phyloP scores from a whole-genome alignment of 2,329 filamentous ascomycete species.

The Penicillium sp. region DNA sequence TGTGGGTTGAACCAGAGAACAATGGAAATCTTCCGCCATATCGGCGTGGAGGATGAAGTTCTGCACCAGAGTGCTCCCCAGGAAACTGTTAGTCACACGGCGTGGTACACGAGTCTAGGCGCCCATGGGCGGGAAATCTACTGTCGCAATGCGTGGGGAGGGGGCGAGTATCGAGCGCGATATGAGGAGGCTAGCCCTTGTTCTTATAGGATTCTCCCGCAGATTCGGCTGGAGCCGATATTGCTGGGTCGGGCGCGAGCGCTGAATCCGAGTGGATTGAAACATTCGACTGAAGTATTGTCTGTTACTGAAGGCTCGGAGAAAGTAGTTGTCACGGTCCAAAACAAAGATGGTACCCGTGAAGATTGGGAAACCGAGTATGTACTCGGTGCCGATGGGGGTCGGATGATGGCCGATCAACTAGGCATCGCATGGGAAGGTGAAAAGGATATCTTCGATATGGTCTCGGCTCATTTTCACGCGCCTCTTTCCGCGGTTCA shows the following conservation, averaged over 20 bases:
- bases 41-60: conserved; percentile 38
- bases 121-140: conserved; percentile 33
- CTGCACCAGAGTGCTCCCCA: conserved; percentile 21
- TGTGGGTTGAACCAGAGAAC: conserved; percentile 35
- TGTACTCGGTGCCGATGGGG: conserved; percentile 40
- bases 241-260: conserved; percentile 32
- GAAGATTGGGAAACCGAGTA: conserved; percentile 29
- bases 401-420: conserved; percentile 32
- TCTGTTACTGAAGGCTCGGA: conserved; percentile 26
- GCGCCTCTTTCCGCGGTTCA: conserved; percentile 31
- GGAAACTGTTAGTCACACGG: conserved; percentile 30
- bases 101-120: conserved; percentile 36
- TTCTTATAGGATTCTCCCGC: conserved; percentile 36
- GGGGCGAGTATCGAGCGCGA: conserved; percentile 28
- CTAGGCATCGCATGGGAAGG: conserved; percentile 37
- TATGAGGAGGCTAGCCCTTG: conserved; percentile 32
- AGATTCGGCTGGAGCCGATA: conserved; percentile 44
- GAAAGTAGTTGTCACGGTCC: conserved; percentile 26
- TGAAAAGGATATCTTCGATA: conserved; percentile 36
- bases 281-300: conserved; percentile 31
- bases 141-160: conserved; percentile 34
- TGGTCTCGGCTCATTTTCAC: conserved; percentile 39
- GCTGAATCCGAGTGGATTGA: conserved; percentile 35
- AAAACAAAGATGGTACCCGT: conserved; percentile 5
- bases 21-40: conserved; percentile 27